Evolutionary conservation across 148 eudicot species (phyloP), one percentile per base, ranked within the genome.

Genomic region (Camellia lanceoleosa): DNA sequence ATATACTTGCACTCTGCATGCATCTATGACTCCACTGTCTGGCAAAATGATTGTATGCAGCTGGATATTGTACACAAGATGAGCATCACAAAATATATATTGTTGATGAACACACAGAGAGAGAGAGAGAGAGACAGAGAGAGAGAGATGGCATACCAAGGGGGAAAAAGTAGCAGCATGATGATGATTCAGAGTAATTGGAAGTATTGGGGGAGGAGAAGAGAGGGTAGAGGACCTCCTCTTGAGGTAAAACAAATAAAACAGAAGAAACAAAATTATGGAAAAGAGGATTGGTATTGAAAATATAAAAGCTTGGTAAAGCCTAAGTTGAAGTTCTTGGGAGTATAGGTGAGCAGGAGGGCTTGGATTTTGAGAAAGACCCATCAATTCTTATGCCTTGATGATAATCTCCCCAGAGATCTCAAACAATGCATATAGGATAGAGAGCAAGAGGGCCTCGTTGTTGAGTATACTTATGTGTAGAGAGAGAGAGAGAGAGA

Each of bases 231-330:
- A 84, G 76, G 87, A 84, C 15, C 92, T 86, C 75, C 88, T 83
- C 83, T 90, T 90, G 74, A 90, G 89, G 71, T 88, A 90, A 55
- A 90, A 90, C 80, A 90, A 71, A 76, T 90, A 90, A 18, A 90
- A 90, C 51, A 90, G 84, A 79, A 90, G 89, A 75, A 90, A 79
- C 60, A 90, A 79, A 73, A 90, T 90, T 44, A 86, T 86, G 71
- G 88, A 81, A 82, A 88, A 90, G 18, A 88, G 77, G 15, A 90
- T 88, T 49, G 92, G 90, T 66, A 90, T 90, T 81, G 90, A 90
- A 67, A 90, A 88, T 8, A 90, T 86, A 68, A 88, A 90, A 61
- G 92, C 90, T 74, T 88, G 90, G 52, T 90, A 90, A 23, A 90
- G 80, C 55, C 86, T 90, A 3, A 88, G 82, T 80, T 90, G 92